Evolutionary conservation across 116 monocot species (phyloP), one percentile per base, ranked within the genome.

Genomic region (Posidonia oceanica): DNA sequence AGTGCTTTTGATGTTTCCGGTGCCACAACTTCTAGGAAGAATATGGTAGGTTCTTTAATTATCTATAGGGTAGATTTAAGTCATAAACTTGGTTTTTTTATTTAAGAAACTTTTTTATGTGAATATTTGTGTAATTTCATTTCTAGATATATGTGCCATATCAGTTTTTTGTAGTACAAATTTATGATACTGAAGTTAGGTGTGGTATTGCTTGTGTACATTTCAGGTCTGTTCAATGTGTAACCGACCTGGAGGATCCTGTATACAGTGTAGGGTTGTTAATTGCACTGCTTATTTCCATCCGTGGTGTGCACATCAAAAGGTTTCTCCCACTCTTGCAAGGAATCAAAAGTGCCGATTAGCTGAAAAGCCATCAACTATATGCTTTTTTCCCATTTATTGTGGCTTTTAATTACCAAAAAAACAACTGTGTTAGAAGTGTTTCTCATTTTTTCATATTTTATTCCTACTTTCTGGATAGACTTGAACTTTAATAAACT

Each of bases 231-330:
- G 94, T 67, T 81, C 86, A 54, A 76, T 91, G 14, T 95, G 94
- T 71, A 86, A 86, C 51, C 74, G 94, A 64, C 75, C 75, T 59
- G 94, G 91, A 6, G 94, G 94, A 57, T 84, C 86, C 39, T 88
- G 88, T 63, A 87, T 95, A 74, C 52, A 64, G 59, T 95, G 94
- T 64, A 88, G 94, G 61, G 79, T 91, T 76, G n/a, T 69, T 52
- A 76, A 75, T 76, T 95, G 94, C 38, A 64, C 77, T 48, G 55
- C 79, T 48, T 48, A 83, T 66, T 95, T 95, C 72, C 94, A 95
- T 78, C 88, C 94, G 48, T 95, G 94, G 94, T 95, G 94, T 86
- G 94, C 91, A 15, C 94, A 88, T 53, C 80, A 86, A 84, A 88
- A 84, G 88, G 94, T 95, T 67, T 41, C 4, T 72, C 21, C 52